Base-by-base conservation (phyloP, 139 green algal species). In the Asterochloris erici region DNA sequence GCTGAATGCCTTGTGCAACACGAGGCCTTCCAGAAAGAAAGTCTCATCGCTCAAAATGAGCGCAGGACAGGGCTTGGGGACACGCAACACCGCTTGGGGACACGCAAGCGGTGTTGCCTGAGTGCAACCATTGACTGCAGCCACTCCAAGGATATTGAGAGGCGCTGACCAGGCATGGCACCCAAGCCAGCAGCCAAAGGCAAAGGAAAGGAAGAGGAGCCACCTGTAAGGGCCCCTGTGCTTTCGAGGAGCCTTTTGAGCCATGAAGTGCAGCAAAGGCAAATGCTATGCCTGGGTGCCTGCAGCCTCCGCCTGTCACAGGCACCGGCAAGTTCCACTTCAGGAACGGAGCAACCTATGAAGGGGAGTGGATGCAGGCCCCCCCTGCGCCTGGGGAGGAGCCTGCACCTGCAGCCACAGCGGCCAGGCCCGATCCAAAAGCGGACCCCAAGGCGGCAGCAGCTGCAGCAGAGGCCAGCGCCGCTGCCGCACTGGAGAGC, bases 321-420 rank as follows among this genome's bases (percentile, higher is more conserved):
- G 29, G 54, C 27, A 38, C 12, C 16, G 85, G 85, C 23, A 86
- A 83, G 78, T 88, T 88, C 69, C 80, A 84, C 63, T 88, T 82
- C 81, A 85, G 77, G 16, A 83, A 83, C 78, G 82, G 85, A 24
- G 85, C 74, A 11, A 86, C 74, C 11, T 88, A 88, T 81, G 85
- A 88, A 60, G 85, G 85, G 12, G 82, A 88, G 47, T 88, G 79
- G 68, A 78, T 69, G 68, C 73, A 83, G n/a, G 60, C 64, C 16
- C 54, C 54, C 15, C 9, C 19, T 21, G 23, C 73, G 4, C 24
- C 17, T 62, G 26, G 73, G 19, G 16, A 78, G 66, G 66, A 73
- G 16, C 27, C 63, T 21, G 73, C 73, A 28, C 14, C 63, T 23
- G 85, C 84, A n/a, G 76, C 24, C 10, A 16, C 76, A 80, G 47